Evolutionary conservation across 805 yeast species (phyloP), one percentile per base, ranked within the genome.

Genomic region (Suhomyces sp.): DNA sequence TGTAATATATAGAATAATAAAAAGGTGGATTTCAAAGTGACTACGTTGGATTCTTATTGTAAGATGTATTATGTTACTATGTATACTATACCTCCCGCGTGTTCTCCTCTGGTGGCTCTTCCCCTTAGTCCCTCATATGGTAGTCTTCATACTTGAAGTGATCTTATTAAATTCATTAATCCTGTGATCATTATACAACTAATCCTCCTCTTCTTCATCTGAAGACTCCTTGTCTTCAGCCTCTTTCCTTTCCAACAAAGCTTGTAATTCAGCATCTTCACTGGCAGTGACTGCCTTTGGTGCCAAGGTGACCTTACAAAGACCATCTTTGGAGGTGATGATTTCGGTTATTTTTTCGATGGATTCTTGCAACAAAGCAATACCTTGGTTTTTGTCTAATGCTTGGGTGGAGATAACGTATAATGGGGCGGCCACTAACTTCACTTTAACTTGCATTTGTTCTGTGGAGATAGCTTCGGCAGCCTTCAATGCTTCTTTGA

Each of bases 281-380:
- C 93, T 86, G 42, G 96, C 98, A 38, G 97, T 88, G 48, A 93
- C 98, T 27, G 98, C 97, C 79, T 90, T 91, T 58, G 98, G 98
- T 53, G 95, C 91, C 97, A 91, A 91, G 36, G 95, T 88, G 46
- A 91, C 83, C 49, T 85, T 87, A 62, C 95, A 83, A 39, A 79
- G 76, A 57, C 98, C 98, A 35, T 88, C 95, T 36, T 77, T 74
- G 14, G 74, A 70, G 42, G 74, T 75, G 53, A 93, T 88, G 32
- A 80, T 72, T 51, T 76, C 77, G 41, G 77, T 74, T 45, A 93
- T 84, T 50, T 74, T 79, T 47, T 76, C 83, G 47, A 93, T 87
- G 31, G 98, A 95, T 49, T 75, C 63, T 56, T 80, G 82, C 56
- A 93, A 74, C 28, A 79, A 67, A 40, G 82, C 84, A 48, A 93